Percentiles rank a stretch among this genome's conserved stretches.
phyloP scores from a whole-genome alignment of 257 asterid species.

The Coffea eugenioides region DNA sequence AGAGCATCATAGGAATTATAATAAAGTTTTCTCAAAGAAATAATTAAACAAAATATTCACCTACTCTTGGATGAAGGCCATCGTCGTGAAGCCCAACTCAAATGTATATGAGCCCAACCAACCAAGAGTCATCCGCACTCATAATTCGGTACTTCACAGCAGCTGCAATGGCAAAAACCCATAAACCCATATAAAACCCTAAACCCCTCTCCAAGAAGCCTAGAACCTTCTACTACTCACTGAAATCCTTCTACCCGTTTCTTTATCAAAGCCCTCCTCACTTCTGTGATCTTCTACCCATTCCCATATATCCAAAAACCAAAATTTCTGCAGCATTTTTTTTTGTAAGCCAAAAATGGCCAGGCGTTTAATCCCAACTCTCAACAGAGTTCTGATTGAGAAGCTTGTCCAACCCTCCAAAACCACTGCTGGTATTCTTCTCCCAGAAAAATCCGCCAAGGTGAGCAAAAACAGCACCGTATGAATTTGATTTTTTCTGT shows the following conservation, averaged over 20 bases:
- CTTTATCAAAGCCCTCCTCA: background rate
- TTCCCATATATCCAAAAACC: background rate
- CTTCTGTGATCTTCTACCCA: background rate
- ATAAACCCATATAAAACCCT: conserved; percentile 24
- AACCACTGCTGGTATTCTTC: conserved; percentile 83
- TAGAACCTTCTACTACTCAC: conserved; percentile 20
- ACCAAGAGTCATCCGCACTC: too few relatives aligned
- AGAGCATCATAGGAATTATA: too few relatives aligned
- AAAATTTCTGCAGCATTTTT: background rate
- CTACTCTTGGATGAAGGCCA: too few relatives aligned
- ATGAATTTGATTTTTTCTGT: background rate
- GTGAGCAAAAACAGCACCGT: conserved; percentile 22
- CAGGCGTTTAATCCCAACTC: conserved; percentile 71
- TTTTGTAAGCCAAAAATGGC: conserved; percentile 40
- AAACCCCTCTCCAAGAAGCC: conserved; percentile 7
- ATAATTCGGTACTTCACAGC: too few relatives aligned
- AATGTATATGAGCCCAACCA: too few relatives aligned
- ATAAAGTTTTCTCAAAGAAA: too few relatives aligned
- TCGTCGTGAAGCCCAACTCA: too few relatives aligned
- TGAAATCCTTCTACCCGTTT: background rate
- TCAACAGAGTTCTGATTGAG: conserved; percentile 86
- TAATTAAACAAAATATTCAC: too few relatives aligned
- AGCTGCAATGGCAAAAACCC: background rate
- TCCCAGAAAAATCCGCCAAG: conserved; percentile 80
- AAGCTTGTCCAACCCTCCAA: conserved; percentile 74